These are phyloP conservation scores for Evansstolkia leycettana DNA, from an alignment of 495 filamentous ascomycete genomes.

Conservation along the genomic window DNA sequence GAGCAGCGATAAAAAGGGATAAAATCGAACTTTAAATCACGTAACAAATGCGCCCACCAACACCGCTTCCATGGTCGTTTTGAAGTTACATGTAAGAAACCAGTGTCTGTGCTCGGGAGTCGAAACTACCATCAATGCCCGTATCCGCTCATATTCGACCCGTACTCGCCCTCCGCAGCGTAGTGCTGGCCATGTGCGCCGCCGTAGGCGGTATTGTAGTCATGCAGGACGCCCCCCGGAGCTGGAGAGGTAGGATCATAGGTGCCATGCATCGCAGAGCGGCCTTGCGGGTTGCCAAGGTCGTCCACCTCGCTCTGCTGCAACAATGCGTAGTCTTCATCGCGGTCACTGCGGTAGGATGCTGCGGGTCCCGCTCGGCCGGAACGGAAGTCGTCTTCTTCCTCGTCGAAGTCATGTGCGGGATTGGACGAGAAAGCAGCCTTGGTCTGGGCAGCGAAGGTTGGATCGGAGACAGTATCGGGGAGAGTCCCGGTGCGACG, in stretches of 20 bases:
- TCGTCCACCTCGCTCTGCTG: conserved; percentile 37
- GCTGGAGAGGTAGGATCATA: conserved; percentile 29
- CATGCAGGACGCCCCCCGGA: conserved; percentile 22
- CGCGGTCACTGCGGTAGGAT: conserved; percentile 21
- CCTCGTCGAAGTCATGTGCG: conserved; percentile 35
- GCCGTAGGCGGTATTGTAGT: conserved; percentile 35
- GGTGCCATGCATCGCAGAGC: conserved; percentile 22
- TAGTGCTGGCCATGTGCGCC: conserved; percentile 33
- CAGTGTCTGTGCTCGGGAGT: too few species aligned
- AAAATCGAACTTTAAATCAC: background rate
- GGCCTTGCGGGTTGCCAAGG: conserved; percentile 20
- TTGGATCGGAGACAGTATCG: conserved; percentile 44
- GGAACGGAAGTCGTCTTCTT: conserved; percentile 37
- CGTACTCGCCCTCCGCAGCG: conserved; percentile 13
- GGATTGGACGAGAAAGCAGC: conserved; percentile 39
- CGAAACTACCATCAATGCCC: background rate
- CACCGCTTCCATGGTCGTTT: conserved; percentile 19
- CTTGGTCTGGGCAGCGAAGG: conserved; percentile 35
- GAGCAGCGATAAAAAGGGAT: conserved; percentile 1
- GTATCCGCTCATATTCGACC: conserved; percentile 2
- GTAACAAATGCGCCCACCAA: background rate
- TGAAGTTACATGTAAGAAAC: conserved; percentile 9
- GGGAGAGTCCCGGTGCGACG: conserved; percentile 64
- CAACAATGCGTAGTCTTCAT: conserved; percentile 35
- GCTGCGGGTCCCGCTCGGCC: conserved; percentile 24